Evolutionary conservation across 2,329 filamentous ascomycete species (phyloP).

Genomic region (Hymenoscyphus fraxineus): DNA sequence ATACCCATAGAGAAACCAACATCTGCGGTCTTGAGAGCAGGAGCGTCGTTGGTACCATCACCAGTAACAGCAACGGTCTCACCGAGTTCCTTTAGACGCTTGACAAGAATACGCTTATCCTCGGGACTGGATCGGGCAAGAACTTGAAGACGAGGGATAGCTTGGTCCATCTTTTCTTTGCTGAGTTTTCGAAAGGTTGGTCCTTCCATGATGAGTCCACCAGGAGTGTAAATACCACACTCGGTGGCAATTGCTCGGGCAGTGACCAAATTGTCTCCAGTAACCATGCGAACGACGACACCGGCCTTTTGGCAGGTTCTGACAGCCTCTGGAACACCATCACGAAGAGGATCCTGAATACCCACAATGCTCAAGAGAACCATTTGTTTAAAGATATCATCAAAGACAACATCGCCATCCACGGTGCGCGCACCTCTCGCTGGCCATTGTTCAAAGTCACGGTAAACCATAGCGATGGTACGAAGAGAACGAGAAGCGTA

Average conservation of each 20-base stretch:
- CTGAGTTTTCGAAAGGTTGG: conserved; percentile 61
- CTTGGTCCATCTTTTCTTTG: conserved; percentile 54
- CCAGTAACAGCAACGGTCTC: conserved; percentile 65
- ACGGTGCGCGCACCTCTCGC: conserved; percentile 50
- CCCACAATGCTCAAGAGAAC: conserved; percentile 69
- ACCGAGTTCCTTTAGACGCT: conserved; percentile 59
- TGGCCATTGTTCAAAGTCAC: conserved; percentile 68
- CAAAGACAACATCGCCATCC: conserved; percentile 64
- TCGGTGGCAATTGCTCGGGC: conserved; percentile 70
- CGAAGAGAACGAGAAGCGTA: conserved; percentile 67
- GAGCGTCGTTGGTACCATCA: conserved; percentile 64
- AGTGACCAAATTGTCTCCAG: conserved; percentile 68
- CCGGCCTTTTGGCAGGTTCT: conserved; percentile 63
- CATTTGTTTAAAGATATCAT: conserved; percentile 68
- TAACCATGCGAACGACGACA: conserved; percentile 71
- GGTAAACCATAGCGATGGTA: conserved; percentile 71
- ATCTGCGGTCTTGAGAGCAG: conserved; percentile 62
- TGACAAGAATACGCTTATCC: conserved; percentile 64
- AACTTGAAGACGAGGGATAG: conserved; percentile 61
- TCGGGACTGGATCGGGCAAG: conserved; percentile 67
- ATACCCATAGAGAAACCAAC: conserved; percentile 68
- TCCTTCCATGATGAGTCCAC: conserved; percentile 65
- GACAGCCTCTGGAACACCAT: conserved; percentile 65
- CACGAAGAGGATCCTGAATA: conserved; percentile 70
- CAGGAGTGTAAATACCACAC: conserved; percentile 56